Evolutionary conservation across 495 filamentous ascomycete genomes (phyloP), one percentile per base, ranked within the genome.

Genomic region (Hyaloscypha variabilis): DNA sequence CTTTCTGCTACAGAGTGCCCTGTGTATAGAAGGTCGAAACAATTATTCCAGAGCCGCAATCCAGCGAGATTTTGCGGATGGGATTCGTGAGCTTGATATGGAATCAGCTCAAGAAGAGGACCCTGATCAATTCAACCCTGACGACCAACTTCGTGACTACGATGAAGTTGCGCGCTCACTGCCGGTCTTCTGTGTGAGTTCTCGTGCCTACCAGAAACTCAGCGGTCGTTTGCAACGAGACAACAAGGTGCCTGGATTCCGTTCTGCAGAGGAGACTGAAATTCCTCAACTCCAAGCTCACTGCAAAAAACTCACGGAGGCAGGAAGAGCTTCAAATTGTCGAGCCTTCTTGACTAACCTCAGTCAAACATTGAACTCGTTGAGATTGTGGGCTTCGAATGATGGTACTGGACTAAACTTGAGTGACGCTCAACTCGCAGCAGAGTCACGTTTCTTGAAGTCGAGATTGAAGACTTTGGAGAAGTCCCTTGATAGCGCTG

Each of bases 161-260:
- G 73, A 79, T 1, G 72, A 84, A 53, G 70, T 89, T 6, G 85
- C 84, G 0, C 71, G 66, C 1, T 72, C 74, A 0, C 74, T 91
- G 4, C 81, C 82, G 0, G 86, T 90, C 3, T 90, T 90, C 68
- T 89, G 87, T 63, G 84, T 88, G 11, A 85, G 82, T 19, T 81
- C 79, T 52, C 73, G 77, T 36, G 85, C 80, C 0, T 90, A 87
- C 66, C 86, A 88, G 69, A 85, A 87, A 55, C 71, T 90, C 17
- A 76, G 75, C 42, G 86, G 85, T 19, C 81, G 84, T 5, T 67
- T 89, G 6, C 69, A 75, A 65, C 82, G 75, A 67, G 81, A 85
- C 36, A 69, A 75, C 2, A 71, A 75, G 42, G 76, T 85, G 4
- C 69, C 79, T 14, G 81, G 83, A 1, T 87, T 86, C 59, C 70